Conservation (phyloP, 345 rosid genomes). For the Melaleuca quinquenervia region DNA sequence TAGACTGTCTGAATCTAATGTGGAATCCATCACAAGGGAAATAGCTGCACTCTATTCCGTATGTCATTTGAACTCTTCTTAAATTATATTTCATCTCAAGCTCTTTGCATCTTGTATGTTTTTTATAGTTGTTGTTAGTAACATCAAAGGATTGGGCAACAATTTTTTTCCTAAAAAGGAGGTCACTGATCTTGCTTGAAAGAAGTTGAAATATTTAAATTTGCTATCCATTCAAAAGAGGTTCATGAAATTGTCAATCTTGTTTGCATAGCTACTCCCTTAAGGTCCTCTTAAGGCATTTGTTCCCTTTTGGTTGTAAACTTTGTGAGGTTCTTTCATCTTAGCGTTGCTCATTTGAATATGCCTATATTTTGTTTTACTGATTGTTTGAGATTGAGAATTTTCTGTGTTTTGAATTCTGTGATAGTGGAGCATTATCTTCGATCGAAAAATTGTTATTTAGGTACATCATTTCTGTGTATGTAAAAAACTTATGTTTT, state of each 20-base stretch:
- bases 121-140: neutral
- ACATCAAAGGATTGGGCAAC: neutral
- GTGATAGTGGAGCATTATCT: neutral
- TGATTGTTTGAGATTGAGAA: neutral
- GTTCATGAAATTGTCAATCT: neutral
- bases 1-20: conserved; percentile 76
- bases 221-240: neutral
- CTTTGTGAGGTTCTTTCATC: neutral
- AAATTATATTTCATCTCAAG: neutral
- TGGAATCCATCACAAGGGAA: conserved; percentile 77
- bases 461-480: neutral
- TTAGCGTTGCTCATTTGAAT: neutral
- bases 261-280: neutral
- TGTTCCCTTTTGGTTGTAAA: neutral
- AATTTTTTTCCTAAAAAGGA: neutral
- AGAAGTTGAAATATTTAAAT: neutral
- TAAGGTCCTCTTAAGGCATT: neutral
- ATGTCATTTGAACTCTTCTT: conserved; percentile 9
- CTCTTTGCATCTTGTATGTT: neutral
- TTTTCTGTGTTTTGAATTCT: neutral
- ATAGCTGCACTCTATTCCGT: conserved; percentile 57
- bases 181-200: neutral
- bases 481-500: neutral
- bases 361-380: neutral
- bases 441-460: neutral